Evolutionary conservation across 1,139 yeast species (phyloP), one percentile per base, ranked within the genome.

Genomic region (Sugiyamaella japonica): DNA sequence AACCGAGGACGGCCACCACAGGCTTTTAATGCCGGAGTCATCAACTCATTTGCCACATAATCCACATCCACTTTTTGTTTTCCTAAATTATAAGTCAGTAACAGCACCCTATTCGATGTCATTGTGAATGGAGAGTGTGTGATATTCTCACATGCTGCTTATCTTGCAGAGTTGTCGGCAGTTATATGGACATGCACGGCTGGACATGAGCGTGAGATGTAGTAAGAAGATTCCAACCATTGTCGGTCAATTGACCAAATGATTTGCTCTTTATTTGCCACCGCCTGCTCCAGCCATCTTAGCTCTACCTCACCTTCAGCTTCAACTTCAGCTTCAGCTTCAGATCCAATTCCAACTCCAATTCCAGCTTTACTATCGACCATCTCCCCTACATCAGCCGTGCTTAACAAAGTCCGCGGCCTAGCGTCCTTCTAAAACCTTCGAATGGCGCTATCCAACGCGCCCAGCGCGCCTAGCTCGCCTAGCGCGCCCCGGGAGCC

Each of bases 51-150:
- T 13, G 67, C 57, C 31, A 67, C 58, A 31, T 63, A 61, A 2
- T 59, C 56, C 7, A 53, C 42, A 1, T 63, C 20, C 17, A 76
- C 76, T 7, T 62, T 59, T 10, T 54, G 43, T 58, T 76, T 77
- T 13, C 72, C 79, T 60, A 79, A 74, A 59, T 77, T 77, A 65
- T 70, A 75, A 0, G 80, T 76, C 34, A 58, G 45, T 32, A 60
- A 39, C 28, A 48, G 29, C 28, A 43, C 20, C 15, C 50, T 37
- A 13, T 31, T 32, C 17, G 48, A 20, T 12, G 20, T 23, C 38
- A 32, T 34, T 15, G 5, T 13, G 15, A n/a, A 10, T 12, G 12
- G 6, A 7, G 9, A 34, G 4, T n/a, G 12, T 3, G 13, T n/a
- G n/a, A n/a, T n/a, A n/a, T n/a, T n/a, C n/a, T n/a, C n/a, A n/a